A percentile compares a stretch with the other conserved stretches of the same genome.
These are phyloP conservation scores for Ceriops zippeliana DNA, from an alignment of 345 rosid genomes.

Conservation along the genomic window DNA sequence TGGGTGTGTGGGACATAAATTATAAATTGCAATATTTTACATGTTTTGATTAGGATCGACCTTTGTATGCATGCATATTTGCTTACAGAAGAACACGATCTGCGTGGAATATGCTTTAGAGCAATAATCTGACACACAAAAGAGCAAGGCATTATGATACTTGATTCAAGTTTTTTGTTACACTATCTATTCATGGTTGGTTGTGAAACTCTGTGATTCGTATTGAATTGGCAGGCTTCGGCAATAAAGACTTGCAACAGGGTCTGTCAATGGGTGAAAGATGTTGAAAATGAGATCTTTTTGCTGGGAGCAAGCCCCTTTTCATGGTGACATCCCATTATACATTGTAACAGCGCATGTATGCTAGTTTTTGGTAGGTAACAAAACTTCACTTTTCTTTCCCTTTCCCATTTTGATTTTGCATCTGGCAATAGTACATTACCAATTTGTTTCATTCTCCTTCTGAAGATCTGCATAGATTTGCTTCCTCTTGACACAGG, in stretches of 20 bases:
- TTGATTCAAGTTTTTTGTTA: background rate
- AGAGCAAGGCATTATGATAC: background rate
- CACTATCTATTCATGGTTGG: background rate
- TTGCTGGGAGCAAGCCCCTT: constrained; percentile 96
- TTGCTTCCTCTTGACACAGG: background rate
- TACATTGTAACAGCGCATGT: constrained; percentile 23
- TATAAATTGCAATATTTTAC: background rate
- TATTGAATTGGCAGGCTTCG: constrained; percentile 49
- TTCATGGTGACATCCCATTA: constrained; percentile 62
- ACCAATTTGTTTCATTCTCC: background rate
- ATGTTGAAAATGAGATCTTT: constrained; percentile 88
- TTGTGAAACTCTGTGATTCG: background rate
- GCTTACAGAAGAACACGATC: too few species aligned
- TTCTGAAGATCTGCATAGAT: background rate
- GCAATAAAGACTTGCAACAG: constrained; percentile 91
- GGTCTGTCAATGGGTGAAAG: constrained; percentile 91
- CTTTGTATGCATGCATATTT: too few species aligned
- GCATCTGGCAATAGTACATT: background rate
- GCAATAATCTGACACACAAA: background rate
- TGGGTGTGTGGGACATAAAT: background rate
- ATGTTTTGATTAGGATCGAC: background rate
- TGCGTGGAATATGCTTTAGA: background rate
- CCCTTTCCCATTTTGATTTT: background rate
- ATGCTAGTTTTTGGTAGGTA: constrained; percentile 26
- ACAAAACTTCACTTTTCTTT: constrained; percentile 12